Evolutionary conservation across 1,139 yeast genomes (phyloP).

Genomic region (Geotrichum phurueaensis): DNA sequence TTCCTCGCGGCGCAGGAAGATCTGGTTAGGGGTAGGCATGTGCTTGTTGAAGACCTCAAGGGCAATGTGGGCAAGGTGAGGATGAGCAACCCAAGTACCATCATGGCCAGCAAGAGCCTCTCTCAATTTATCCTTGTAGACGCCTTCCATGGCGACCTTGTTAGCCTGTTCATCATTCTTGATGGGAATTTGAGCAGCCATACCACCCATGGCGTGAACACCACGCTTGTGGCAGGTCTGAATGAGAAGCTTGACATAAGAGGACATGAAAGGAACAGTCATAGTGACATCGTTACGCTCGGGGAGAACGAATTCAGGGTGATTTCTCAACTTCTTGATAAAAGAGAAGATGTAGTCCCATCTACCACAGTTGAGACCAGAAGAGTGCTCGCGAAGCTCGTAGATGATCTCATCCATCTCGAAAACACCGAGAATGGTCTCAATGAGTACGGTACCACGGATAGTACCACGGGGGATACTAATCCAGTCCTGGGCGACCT

Average conservation of each 20-base stretch:
- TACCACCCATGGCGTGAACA: slow-evolving; percentile 76
- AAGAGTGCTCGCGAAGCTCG: slow-evolving; percentile 63
- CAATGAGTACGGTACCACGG: slow-evolving; percentile 67
- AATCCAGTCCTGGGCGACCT: slow-evolving; percentile 57
- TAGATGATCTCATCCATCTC: slow-evolving; percentile 75
- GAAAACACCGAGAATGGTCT: slow-evolving; percentile 68
- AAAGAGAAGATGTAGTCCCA: slow-evolving; percentile 75
- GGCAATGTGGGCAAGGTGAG: slow-evolving; percentile 67
- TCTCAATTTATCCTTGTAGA: slow-evolving; percentile 61
- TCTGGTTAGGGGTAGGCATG: slow-evolving; percentile 77
- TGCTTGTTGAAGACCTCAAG: slow-evolving; percentile 66
- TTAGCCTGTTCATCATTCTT: slow-evolving; percentile 59
- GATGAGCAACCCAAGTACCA: slow-evolving; percentile 79
- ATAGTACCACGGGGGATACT: slow-evolving; percentile 61
- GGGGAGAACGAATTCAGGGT: slow-evolving; percentile 56
- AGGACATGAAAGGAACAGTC: slow-evolving; percentile 67
- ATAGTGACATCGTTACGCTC: slow-evolving; percentile 69
- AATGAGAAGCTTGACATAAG: slow-evolving; percentile 60
- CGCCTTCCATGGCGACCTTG: slow-evolving; percentile 59
- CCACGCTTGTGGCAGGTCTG: slow-evolving; percentile 66
- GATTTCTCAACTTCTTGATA: slow-evolving; percentile 59
- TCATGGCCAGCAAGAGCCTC: slow-evolving; percentile 71
- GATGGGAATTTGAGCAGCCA: slow-evolving; percentile 78
- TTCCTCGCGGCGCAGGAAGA: slow-evolving; percentile 50
- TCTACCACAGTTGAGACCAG: slow-evolving; percentile 73